Conservation (phyloP, 345 rosid genomes). For the Citrus inodora region DNA sequence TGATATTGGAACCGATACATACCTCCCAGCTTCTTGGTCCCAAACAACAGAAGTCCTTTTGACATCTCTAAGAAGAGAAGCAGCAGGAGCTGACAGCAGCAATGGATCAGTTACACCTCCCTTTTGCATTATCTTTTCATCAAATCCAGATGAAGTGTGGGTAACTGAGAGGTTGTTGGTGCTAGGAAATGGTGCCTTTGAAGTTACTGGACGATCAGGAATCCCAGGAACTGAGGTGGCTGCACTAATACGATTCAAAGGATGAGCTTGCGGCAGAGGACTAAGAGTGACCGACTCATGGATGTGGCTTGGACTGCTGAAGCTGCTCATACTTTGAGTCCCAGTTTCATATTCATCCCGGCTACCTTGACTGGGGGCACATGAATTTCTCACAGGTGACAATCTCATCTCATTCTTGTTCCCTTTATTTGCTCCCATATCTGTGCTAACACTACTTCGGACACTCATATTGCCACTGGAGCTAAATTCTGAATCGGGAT, state of each 20-base stretch:
- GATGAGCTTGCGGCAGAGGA: slow-evolving; percentile 72
- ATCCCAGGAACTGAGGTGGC: slow-evolving; percentile 35
- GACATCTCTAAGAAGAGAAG: slow-evolving; percentile 85
- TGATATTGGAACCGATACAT: slow-evolving; percentile 72
- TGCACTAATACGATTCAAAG: slow-evolving; percentile 35
- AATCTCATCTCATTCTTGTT: slow-evolving; percentile 48
- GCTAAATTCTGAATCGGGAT: slow-evolving; percentile 66
- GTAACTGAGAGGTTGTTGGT: slow-evolving; percentile 27
- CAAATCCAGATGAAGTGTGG: slow-evolving; percentile 38
- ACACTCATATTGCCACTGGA: slow-evolving; percentile 78
- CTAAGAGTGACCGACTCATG: slow-evolving; percentile 80
- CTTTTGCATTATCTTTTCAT: slow-evolving; percentile 57
- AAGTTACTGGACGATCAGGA: slow-evolving; percentile 45
- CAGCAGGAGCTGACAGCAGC: slow-evolving; percentile 60
- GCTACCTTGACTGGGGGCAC: slow-evolving; percentile 88
- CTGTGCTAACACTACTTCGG: slow-evolving; percentile 83
- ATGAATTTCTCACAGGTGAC: slow-evolving; percentile 54
- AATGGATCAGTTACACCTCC: slow-evolving; percentile 56
- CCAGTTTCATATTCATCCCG: slow-evolving; percentile 83
- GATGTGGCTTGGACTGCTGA: slow-evolving; percentile 84
- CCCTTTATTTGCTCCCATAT: slow-evolving; percentile 59
- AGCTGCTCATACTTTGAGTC: slow-evolving; percentile 80
- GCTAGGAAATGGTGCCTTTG: slow-evolving; percentile 34
- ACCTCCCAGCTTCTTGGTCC: slow-evolving; percentile 97
- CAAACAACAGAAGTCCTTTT: slow-evolving; percentile 86